Evolutionary conservation across 495 filamentous ascomycete genomes (phyloP).

Genomic region (Opeltia flavorubescens): DNA sequence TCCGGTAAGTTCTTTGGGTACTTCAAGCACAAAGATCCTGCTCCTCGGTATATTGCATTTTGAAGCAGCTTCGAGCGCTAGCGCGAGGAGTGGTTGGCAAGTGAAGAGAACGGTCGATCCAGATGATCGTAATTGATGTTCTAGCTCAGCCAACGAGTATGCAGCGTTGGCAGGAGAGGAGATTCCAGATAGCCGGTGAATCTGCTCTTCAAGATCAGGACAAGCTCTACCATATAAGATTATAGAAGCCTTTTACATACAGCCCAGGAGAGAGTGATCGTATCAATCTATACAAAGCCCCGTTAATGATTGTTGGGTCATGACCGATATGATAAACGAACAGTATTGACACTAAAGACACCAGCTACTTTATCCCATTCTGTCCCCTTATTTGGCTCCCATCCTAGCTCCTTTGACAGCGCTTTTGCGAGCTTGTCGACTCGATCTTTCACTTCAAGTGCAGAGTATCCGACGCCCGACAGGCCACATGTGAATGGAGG

Average conservation of each 20-base stretch:
- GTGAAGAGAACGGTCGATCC: constrained; percentile 67
- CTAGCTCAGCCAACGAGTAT: constrained; percentile 61
- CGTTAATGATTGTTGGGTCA: neutral
- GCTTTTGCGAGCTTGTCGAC: constrained; percentile 57
- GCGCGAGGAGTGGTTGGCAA: constrained; percentile 58
- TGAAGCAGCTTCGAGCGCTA: constrained; percentile 53
- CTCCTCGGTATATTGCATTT: constrained; percentile 53
- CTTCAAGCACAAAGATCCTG: constrained; percentile 58
- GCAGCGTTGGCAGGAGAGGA: constrained; percentile 71
- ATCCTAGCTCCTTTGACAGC: constrained; percentile 59
- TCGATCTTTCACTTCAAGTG: constrained; percentile 48
- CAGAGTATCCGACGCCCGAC: constrained; percentile 56
- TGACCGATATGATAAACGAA: constrained; percentile 22
- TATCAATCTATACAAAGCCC: constrained; percentile 51
- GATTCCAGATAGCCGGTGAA: constrained; percentile 64
- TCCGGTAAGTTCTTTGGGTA: constrained; percentile 40
- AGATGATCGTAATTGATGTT: constrained; percentile 65
- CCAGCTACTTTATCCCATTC: constrained; percentile 80
- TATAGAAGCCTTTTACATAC: too few relatives aligned
- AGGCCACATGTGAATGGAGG: constrained; percentile 76
- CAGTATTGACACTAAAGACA: constrained; percentile 70
- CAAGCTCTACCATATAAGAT: too few relatives aligned
- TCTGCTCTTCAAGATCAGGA: constrained; percentile 3
- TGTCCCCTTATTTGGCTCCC: constrained; percentile 56
- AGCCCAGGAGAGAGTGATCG: constrained; percentile 59